A percentile compares a stretch with the other conserved stretches of the same genome.
These are phyloP conservation scores for Magnusiomyces ingens DNA, from an alignment of 1,139 yeast genomes.

Conservation along the genomic window DNA sequence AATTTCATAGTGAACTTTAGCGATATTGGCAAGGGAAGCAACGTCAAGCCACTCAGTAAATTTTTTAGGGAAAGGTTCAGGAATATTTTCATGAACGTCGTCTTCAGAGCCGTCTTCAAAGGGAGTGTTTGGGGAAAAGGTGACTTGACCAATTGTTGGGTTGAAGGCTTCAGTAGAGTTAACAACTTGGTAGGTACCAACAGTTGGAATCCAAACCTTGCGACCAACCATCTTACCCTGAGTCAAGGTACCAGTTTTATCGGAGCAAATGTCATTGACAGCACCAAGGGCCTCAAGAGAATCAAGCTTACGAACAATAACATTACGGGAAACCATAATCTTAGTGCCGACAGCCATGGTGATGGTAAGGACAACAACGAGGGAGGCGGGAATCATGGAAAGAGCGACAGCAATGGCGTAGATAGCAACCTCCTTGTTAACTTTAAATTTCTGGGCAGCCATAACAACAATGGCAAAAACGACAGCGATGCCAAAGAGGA, in stretches of 20 bases:
- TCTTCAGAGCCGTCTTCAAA: conserved; percentile 36
- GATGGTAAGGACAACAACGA: conserved; percentile 73
- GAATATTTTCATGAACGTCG: conserved; percentile 11
- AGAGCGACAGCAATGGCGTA: conserved; percentile 79
- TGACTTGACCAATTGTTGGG: conserved; percentile 59
- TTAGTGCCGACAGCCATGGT: conserved; percentile 86
- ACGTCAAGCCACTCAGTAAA: conserved; percentile 48
- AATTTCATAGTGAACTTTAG: conserved; percentile 44
- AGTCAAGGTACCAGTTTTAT: conserved; percentile 76
- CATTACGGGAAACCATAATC: conserved; percentile 65
- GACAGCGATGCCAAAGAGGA: conserved; percentile 64
- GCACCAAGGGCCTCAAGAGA: conserved; percentile 78
- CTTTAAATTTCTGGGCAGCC: conserved; percentile 67
- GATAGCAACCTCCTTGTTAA: conserved; percentile 65
- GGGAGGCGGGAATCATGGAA: conserved; percentile 77
- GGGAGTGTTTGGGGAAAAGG: conserved; percentile 32
- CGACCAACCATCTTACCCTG: conserved; percentile 74
- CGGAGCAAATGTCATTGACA: conserved; percentile 75
- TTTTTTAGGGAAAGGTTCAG: conserved; percentile 20
- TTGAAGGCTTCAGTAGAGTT: conserved; percentile 64
- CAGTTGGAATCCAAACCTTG: conserved; percentile 69
- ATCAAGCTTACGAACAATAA: conserved; percentile 70
- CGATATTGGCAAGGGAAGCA: conserved; percentile 70
- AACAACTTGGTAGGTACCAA: conserved; percentile 57
- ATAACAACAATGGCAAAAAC: conserved; percentile 70